These are phyloP conservation scores for Ballota nigra DNA, from an alignment of 257 asterid species.

Conservation along the genomic window DNA sequence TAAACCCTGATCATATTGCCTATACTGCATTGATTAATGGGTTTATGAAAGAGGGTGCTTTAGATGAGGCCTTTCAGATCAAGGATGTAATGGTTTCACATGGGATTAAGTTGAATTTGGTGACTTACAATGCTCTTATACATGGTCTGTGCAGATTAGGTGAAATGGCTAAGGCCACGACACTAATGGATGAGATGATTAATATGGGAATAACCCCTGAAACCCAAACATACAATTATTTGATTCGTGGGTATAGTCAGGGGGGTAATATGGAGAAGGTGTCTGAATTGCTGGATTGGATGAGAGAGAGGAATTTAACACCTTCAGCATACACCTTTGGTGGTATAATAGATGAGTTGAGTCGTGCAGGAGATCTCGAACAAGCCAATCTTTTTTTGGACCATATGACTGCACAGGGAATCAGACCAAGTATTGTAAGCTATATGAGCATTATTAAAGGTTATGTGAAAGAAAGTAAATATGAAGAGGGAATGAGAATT, in stretches of 20 bases:
- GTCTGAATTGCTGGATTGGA: conserved; percentile 57
- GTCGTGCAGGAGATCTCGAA: conserved; percentile 52
- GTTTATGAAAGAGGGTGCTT: conserved; percentile 65
- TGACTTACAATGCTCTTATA: conserved; percentile 60
- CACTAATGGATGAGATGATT: conserved; percentile 63
- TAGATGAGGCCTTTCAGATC: conserved; percentile 57
- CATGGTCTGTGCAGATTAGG: conserved; percentile 65
- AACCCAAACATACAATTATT: conserved; percentile 55
- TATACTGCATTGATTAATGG: conserved; percentile 70
- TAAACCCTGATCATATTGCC: conserved; percentile 54
- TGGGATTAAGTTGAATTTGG: conserved; percentile 58
- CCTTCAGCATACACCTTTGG: conserved; percentile 64
- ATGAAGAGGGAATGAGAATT: conserved; percentile 54
- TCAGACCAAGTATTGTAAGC: conserved; percentile 55
- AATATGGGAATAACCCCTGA: conserved; percentile 55
- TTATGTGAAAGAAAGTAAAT: conserved; percentile 55
- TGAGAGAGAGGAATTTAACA: conserved; percentile 62
- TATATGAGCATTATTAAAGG: conserved; percentile 57
- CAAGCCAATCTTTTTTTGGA: conserved; percentile 55
- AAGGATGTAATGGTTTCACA: conserved; percentile 59
- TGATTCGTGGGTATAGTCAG: conserved; percentile 62
- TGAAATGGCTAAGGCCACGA: conserved; percentile 54
- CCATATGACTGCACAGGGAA: conserved; percentile 51
- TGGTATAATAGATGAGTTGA: conserved; percentile 54
- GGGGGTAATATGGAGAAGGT: conserved; percentile 51